A percentile compares a stretch with the other conserved stretches of the same genome.
Conservation (phyloP, 768 basidiomycete species). For the Nevesoporus exiguus region DNA sequence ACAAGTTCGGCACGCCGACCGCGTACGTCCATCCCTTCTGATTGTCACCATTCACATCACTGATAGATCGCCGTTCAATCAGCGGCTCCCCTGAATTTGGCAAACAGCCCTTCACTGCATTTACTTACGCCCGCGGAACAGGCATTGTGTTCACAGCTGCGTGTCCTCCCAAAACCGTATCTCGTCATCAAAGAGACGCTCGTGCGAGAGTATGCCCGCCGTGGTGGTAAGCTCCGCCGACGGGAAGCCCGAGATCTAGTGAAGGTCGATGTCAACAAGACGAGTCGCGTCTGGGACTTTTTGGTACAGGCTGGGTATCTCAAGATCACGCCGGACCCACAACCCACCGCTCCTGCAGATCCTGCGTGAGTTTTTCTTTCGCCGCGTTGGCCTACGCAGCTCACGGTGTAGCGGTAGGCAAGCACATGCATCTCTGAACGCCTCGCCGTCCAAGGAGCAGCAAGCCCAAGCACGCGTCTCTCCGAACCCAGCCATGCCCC, state of each 20-base stretch:
- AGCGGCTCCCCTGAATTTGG: slow-evolving; percentile 78
- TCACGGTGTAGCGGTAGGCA: slow-evolving; percentile 13
- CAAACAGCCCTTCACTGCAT: slow-evolving; percentile 86
- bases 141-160: slow-evolving; percentile 79
- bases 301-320: slow-evolving; percentile 82
- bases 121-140: slow-evolving; percentile 88
- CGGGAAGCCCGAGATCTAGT: slow-evolving; percentile 88
- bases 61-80: slow-evolving; percentile 4
- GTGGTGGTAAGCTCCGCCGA: slow-evolving; percentile 83
- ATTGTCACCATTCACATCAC: neutral
- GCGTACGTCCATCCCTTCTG: slow-evolving; percentile 30
- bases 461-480: slow-evolving; percentile 12
- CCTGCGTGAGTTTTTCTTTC: slow-evolving; percentile 31
- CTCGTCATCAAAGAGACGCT: slow-evolving; percentile 94
- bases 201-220: slow-evolving; percentile 86
- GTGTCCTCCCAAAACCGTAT: slow-evolving; percentile 93
- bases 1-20: slow-evolving; percentile 40
- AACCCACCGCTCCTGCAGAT: slow-evolving; percentile 34
- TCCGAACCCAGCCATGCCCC: slow-evolving; percentile 15
- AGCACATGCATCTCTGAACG: slow-evolving; percentile 9
- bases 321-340: slow-evolving; percentile 59
- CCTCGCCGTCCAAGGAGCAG: slow-evolving; percentile 30
- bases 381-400: neutral
- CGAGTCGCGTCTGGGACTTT: slow-evolving; percentile 90
- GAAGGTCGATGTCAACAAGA: slow-evolving; percentile 93